A percentile compares a stretch with the other conserved stretches of the same genome.
phyloP scores from a whole-genome alignment of 768 basidiomycete species.

The Lyophyllum shimeji region DNA sequence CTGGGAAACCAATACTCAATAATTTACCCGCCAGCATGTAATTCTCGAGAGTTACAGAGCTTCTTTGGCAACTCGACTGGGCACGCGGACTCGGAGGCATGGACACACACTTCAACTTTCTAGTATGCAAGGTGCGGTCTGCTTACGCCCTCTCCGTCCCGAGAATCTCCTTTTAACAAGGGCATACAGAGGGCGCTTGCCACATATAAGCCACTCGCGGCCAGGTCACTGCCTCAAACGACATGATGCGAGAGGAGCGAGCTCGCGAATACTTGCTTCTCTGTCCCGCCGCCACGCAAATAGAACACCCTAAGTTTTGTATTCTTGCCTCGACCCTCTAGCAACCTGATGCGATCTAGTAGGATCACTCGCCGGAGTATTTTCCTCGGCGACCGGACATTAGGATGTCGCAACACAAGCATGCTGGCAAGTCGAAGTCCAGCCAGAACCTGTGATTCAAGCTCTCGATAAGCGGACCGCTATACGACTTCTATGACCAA shows the following conservation, averaged over 20 bases:
- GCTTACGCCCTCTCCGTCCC: background rate
- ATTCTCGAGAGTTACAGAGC: background rate
- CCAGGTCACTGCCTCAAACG: too few relatives aligned
- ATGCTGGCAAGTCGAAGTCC: constrained; percentile 9
- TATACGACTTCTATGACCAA: background rate
- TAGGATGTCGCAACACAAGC: constrained; percentile 7
- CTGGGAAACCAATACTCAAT: background rate
- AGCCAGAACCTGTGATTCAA: background rate
- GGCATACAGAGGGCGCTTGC: too few relatives aligned
- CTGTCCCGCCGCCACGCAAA: background rate
- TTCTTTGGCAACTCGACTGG: background rate
- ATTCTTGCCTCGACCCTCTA: constrained; percentile 11
- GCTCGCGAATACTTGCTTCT: background rate
- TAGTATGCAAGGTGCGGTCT: background rate
- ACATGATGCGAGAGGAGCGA: background rate
- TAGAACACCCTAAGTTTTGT: constrained; percentile 1
- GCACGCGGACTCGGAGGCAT: background rate
- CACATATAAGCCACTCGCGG: too few relatives aligned
- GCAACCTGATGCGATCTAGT: constrained; percentile 3
- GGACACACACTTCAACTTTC: background rate
- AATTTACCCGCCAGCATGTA: background rate
- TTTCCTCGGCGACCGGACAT: constrained; percentile 16
- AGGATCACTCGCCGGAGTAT: background rate
- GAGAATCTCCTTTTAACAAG: too few relatives aligned
- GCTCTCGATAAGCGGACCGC: constrained; percentile 10